Base-by-base conservation (phyloP, 2,329 filamentous ascomycete species). In the Penicillium sp. region DNA sequence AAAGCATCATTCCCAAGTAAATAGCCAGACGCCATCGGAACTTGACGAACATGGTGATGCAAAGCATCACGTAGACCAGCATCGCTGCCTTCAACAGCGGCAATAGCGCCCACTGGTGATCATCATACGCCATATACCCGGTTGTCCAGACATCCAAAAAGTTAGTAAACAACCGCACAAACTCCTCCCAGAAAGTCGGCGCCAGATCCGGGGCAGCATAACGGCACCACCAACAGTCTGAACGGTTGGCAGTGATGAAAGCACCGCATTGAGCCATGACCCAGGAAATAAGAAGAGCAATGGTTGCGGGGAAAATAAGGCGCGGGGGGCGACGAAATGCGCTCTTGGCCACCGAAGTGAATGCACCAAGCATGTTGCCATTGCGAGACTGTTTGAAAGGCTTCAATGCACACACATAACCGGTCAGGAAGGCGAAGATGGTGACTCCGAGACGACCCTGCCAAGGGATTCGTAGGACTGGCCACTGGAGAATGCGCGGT, bases 391-490 rank as follows among this genome's bases (percentile, higher is more conserved):
- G 75, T 62, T 78, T 79, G n/a, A 81, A 65, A 1, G 79, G 79
- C 62, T 81, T 81, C 53, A 81, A 71, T 28, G 78, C 79, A 63
- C 79, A 81, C 16, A 82, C 79, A 56, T 81, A 81, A 48, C 79
- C 79, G 1, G 79, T 81, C 49, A 82, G 67, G 56, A 82, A 80
- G 48, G 78, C 78, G 59, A 82, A 82, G 64, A 81, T 80, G 52
- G 79, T 79, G 28, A 82, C 79, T 46, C 79, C 79, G 27, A 81
- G 75, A 18, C 78, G 75, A 38, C 79, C 79, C 63, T 81, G 79
- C 69, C 73, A 78, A 30, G 78, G 77, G n/a, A 81, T 70, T 14
- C 79, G 79, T 16, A 81, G 61, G 53, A 81, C 73, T 4, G 79
- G 79, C 46, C 75, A 68, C 62, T 82, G 79, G 24, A 80, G 69